These are phyloP conservation scores for Panaeolus papilionaceus DNA, from an alignment of 768 basidiomycete species.

Conservation along the genomic window DNA sequence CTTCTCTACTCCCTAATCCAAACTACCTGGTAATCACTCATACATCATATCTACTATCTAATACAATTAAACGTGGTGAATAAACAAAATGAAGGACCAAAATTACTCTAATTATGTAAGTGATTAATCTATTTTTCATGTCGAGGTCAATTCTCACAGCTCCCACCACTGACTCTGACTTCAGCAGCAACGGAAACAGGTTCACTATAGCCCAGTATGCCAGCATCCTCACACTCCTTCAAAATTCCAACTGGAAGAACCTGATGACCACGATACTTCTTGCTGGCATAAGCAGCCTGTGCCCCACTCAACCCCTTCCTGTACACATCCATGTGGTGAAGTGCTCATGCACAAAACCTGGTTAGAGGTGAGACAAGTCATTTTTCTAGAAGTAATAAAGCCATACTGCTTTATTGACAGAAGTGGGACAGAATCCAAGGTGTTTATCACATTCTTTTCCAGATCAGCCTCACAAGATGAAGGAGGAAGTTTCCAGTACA, in stretches of 20 bases:
- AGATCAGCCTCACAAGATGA: slow-evolving; percentile 19
- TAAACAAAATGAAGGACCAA: too few relatives aligned
- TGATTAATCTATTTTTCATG: too few relatives aligned
- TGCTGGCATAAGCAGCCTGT: slow-evolving; percentile 20
- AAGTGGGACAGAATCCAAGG: slow-evolving; percentile 11
- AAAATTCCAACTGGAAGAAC: slow-evolving; percentile 16
- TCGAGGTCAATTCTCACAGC: too few relatives aligned
- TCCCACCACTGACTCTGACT: too few relatives aligned
- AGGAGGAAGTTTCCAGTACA: slow-evolving; percentile 18
- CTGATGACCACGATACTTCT: slow-evolving; percentile 20
- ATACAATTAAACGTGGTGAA: too few relatives aligned
- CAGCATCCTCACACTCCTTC: slow-evolving; percentile 16
- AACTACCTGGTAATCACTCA: too few relatives aligned
- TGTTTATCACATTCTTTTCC: slow-evolving; percentile 12
- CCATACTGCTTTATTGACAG: slow-evolving; percentile 12
- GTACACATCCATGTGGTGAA: slow-evolving; percentile 17
- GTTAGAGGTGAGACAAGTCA: background rate
- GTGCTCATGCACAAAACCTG: background rate
- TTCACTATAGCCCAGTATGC: background rate
- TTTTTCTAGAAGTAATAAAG: background rate
- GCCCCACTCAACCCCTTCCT: slow-evolving; percentile 11
- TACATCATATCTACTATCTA: too few relatives aligned
- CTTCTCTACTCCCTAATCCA: too few relatives aligned
- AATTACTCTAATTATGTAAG: too few relatives aligned
- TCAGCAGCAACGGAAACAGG: too few relatives aligned